Evolutionary conservation across 495 filamentous ascomycete species (phyloP).

Genomic region (Hypoxylon rickii): DNA sequence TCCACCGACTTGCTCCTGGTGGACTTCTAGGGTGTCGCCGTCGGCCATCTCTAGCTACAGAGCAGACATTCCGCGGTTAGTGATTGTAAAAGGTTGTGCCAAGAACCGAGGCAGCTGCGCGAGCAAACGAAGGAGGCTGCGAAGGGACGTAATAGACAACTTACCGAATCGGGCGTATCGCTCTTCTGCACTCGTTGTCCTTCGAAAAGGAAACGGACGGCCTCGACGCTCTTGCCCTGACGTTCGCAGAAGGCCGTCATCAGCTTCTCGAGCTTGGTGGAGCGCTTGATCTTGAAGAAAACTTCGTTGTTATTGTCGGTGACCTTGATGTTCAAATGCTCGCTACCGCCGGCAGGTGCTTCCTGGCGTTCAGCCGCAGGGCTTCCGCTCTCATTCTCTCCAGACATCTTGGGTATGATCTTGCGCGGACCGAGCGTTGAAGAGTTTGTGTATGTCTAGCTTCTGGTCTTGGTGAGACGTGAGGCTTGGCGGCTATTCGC

Average conservation of each 20-base stretch:
- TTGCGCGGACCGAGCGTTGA: too few relatives aligned
- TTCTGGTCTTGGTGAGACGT: neutral
- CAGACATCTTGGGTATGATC: conserved; percentile 54
- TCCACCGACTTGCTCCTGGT: conserved; percentile 95
- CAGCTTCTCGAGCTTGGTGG: conserved; percentile 92
- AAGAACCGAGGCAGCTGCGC: neutral
- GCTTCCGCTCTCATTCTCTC: conserved; percentile 58
- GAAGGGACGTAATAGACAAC: conserved; percentile 42
- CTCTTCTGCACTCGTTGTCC: conserved; percentile 84
- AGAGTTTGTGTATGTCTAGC: neutral
- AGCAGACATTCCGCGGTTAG: conserved; percentile 7
- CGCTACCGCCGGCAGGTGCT: conserved; percentile 49
- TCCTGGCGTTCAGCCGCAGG: conserved; percentile 58
- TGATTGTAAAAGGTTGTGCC: neutral
- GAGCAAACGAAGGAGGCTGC: neutral
- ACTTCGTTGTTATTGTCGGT: conserved; percentile 99
- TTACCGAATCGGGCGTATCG: conserved; percentile 90
- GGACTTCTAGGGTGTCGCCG: conserved; percentile 95
- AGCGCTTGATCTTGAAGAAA: conserved; percentile 99
- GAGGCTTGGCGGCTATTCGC: conserved; percentile 2
- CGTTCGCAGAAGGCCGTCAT: conserved; percentile 99
- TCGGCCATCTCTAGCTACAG: conserved; percentile 92
- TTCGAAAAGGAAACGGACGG: conserved; percentile 95
- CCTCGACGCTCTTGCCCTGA: conserved; percentile 82
- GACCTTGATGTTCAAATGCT: conserved; percentile 99